Evolutionary conservation across 2,329 filamentous ascomycete species (phyloP).

Genomic region (Aspergillus phoenicis): DNA sequence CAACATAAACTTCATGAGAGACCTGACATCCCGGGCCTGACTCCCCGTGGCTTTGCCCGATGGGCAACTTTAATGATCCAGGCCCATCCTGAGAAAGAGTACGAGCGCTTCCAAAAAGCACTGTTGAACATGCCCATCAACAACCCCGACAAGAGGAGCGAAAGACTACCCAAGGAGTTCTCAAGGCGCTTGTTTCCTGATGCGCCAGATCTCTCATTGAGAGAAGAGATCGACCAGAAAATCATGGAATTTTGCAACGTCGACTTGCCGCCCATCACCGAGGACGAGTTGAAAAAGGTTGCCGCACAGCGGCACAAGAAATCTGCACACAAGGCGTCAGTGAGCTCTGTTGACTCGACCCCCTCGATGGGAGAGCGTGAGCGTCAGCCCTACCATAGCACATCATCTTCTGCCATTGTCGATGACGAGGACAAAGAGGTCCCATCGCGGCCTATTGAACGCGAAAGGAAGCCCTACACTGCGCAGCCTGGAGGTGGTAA

Average conservation of each 20-base stretch:
- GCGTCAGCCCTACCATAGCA: slow-evolving; percentile 44
- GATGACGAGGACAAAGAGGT: slow-evolving; percentile 46
- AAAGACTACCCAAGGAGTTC: slow-evolving; percentile 77
- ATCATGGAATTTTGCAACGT: slow-evolving; percentile 58
- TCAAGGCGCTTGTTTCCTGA: slow-evolving; percentile 72
- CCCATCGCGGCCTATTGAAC: slow-evolving; percentile 59
- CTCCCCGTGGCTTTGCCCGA: slow-evolving; percentile 66
- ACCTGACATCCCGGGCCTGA: slow-evolving; percentile 66
- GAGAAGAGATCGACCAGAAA: slow-evolving; percentile 63
- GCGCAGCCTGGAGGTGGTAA: slow-evolving; percentile 63
- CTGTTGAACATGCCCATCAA: slow-evolving; percentile 71
- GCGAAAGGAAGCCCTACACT: slow-evolving; percentile 66
- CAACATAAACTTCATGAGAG: slow-evolving; percentile 55
- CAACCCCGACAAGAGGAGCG: slow-evolving; percentile 65
- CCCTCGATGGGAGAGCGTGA: slow-evolving; percentile 39
- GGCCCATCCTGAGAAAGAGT: slow-evolving; percentile 76
- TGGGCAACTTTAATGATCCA: slow-evolving; percentile 75
- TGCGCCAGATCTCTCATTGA: slow-evolving; percentile 57
- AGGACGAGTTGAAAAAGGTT: slow-evolving; percentile 40
- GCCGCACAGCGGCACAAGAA: slow-evolving; percentile 28
- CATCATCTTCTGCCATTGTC: slow-evolving; percentile 38
- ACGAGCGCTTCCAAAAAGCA: slow-evolving; percentile 67
- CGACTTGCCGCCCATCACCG: slow-evolving; percentile 46
- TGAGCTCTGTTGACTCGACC: slow-evolving; percentile 21
- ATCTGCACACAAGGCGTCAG: slow-evolving; percentile 20